Base-by-base conservation (phyloP, 441 rosid genomes). In the Erodium texanum region DNA sequence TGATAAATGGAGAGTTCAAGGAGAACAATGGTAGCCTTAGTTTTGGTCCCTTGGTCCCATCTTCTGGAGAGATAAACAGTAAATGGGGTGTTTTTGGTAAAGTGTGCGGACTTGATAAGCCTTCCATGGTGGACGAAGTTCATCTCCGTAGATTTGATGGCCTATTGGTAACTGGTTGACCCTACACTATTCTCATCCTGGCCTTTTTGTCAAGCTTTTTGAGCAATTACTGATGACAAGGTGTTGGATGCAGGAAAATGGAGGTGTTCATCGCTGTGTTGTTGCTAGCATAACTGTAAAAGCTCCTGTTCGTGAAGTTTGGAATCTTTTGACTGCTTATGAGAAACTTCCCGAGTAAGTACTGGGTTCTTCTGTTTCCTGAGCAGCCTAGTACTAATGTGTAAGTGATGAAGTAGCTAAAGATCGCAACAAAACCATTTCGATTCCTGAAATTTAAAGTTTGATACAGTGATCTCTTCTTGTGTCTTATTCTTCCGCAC, bases 81-180 rank as follows among this genome's bases (percentile, higher is more conserved):
- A 91, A 67, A 41, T 91, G 99, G 99, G 93, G 96, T 0, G 74
- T 85, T 65, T 85, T 82, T 75, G 96, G 97, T 72, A 87, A 89
- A 82, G 90, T 75, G 71, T 89, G 97, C 83, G 78, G 82, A 69
- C 88, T 91, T 64, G 88, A 89, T 70, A 85, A 75, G 81, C 96
- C 89, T 68, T 87, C 91, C 76, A 67, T 81, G 62, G 97, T 88
- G 70, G 99, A 94, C 68, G 99, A 94, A 82, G 96, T 94, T 75
- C 97, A 94, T 84, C 92, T 94, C 68, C 96, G 96, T 71, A 84
- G 96, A 84, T 89, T 81, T 78, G 99, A 94, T 81, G 99, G 96
- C 70, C 79, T 87, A 66, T 76, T 94, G 95, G 99, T 91, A 86
- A 82, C 66, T 74, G 68, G 66, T 38, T 74, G 75, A 74, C 73